Evolutionary conservation across 495 filamentous ascomycete species (phyloP).

Genomic region (Sabuloglossum arenarium): DNA sequence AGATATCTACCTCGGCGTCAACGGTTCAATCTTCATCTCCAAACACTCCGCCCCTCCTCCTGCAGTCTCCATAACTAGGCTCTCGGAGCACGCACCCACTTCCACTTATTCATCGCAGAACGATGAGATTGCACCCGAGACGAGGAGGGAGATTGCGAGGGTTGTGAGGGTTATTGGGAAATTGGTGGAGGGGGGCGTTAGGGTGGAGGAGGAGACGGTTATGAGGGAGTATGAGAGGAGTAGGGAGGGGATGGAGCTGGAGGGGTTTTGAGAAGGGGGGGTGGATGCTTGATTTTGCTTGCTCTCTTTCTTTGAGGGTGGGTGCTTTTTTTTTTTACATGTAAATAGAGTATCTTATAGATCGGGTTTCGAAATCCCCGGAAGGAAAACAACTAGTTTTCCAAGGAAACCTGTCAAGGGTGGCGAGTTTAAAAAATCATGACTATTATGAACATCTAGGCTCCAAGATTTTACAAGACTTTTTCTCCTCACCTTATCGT

Average conservation of each 20-base stretch:
- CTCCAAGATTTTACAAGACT: too few relatives aligned
- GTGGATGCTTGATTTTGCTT: too few relatives aligned
- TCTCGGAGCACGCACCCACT: slow-evolving; percentile 60
- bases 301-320: too few relatives aligned
- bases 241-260: slow-evolving; percentile 44
- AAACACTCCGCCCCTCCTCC: slow-evolving; percentile 44
- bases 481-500: too few relatives aligned
- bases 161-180: slow-evolving; percentile 58
- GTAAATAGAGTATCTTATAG: too few relatives aligned
- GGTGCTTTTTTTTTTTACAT: too few relatives aligned
- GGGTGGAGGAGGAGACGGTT: slow-evolving; percentile 85
- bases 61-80: slow-evolving; percentile 44
- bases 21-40: slow-evolving; percentile 87
- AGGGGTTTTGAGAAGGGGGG: slow-evolving; percentile 23
- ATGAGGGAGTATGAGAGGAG: slow-evolving; percentile 58
- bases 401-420: too few relatives aligned
- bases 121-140: slow-evolving; percentile 50
- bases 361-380: too few relatives aligned
- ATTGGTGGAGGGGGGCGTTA: slow-evolving; percentile 56
- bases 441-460: too few relatives aligned
- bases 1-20: slow-evolving; percentile 83
- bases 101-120: slow-evolving; percentile 83
- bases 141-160: slow-evolving; percentile 72
- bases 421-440: too few relatives aligned
- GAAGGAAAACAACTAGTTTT: too few relatives aligned